Conservation (phyloP, 768 basidiomycete species). For the Suillus discolor region DNA sequence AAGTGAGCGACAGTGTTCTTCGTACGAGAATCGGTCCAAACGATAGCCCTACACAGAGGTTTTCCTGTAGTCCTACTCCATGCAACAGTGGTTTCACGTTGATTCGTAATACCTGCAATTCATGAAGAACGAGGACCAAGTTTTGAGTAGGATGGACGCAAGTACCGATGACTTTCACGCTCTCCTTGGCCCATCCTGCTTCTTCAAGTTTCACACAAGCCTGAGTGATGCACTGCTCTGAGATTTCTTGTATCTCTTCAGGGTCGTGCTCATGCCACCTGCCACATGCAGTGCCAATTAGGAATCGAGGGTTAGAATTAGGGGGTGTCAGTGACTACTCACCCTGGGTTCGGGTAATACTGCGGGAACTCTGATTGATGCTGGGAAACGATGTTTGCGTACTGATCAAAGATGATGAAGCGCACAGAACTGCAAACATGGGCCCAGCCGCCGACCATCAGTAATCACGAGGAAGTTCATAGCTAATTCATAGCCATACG, state of each 20-base stretch:
- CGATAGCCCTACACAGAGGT: slow-evolving; percentile 86
- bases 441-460: not conserved
- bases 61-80: slow-evolving; percentile 93
- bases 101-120: slow-evolving; percentile 85
- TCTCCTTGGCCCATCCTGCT: slow-evolving; percentile 75
- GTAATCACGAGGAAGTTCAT: not conserved
- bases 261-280: slow-evolving; percentile 98
- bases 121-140: slow-evolving; percentile 1
- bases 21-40: slow-evolving; percentile 96
- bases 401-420: slow-evolving; percentile 87
- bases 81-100: slow-evolving; percentile 92
- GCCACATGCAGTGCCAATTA: not conserved
- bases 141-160: slow-evolving; percentile 11
- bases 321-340: slow-evolving; percentile 19
- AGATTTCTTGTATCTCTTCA: slow-evolving; percentile 74
- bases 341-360: slow-evolving; percentile 90
- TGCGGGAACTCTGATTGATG: slow-evolving; percentile 94
- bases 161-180: slow-evolving; percentile 91
- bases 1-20: slow-evolving; percentile 83
- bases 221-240: slow-evolving; percentile 73
- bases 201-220: slow-evolving; percentile 72
- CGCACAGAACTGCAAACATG: slow-evolving; percentile 69
- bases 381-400: slow-evolving; percentile 86
- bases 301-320: not conserved
- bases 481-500: slow-evolving; percentile 59